These are phyloP conservation scores for Leptodermis oblonga DNA, from an alignment of 257 asterid genomes.

Conservation along the genomic window DNA sequence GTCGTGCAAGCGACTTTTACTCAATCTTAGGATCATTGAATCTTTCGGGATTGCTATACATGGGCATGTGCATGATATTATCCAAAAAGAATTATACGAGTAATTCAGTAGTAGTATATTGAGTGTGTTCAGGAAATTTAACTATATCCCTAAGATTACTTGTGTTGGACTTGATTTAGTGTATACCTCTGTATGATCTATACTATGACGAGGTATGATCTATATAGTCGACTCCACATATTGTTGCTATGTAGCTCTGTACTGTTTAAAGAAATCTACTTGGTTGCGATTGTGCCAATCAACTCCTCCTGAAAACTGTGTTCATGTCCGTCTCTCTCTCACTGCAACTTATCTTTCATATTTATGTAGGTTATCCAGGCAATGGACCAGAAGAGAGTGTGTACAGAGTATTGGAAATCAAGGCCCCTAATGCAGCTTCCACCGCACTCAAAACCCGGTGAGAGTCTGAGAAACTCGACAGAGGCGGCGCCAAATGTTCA, in stretches of 20 bases:
- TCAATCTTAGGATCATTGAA: neutral
- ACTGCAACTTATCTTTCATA: neutral
- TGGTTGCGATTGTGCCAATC: neutral
- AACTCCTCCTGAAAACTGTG: neutral
- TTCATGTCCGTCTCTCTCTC: neutral
- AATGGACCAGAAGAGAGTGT: conserved; percentile 60
- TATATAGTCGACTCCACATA: no score
- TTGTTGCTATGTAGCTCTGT: no score
- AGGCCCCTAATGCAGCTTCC: conserved; percentile 82
- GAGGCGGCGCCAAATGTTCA: conserved; percentile 40
- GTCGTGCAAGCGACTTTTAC: no score
- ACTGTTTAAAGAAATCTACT: no score
- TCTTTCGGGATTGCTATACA: neutral
- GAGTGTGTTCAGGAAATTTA: no score
- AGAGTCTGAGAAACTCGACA: conserved; percentile 20
- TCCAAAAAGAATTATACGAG: no score
- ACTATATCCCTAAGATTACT: no score
- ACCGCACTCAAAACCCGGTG: conserved; percentile 31
- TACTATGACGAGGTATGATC: no score
- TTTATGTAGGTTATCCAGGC: conserved; percentile 70
- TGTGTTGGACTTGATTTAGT: no score
- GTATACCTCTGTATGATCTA: no score
- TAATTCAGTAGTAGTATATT: neutral
- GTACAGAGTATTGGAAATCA: conserved; percentile 77
- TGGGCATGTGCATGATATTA: no score